phyloP scores from a whole-genome alignment of 2,329 filamentous ascomycete genomes.

The Coniochaeta sp. region DNA sequence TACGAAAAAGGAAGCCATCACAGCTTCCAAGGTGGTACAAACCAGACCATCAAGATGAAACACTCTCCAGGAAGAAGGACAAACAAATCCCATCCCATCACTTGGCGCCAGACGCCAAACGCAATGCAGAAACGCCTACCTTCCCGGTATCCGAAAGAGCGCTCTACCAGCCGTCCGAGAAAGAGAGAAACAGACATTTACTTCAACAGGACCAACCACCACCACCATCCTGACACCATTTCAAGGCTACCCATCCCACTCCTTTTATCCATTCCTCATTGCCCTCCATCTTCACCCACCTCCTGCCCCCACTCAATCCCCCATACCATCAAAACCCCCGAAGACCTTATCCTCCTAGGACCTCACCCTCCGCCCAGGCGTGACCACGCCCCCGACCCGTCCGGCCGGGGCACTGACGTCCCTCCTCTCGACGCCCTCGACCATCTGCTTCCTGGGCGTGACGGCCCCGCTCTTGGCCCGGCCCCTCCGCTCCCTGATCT shows the following conservation, averaged over 20 bases:
- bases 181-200: not conserved
- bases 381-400: not conserved
- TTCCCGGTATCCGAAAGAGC: not conserved
- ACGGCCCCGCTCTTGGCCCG: constrained; percentile 48
- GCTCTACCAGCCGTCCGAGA: not conserved
- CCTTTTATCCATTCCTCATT: not conserved
- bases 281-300: not conserved
- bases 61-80: not conserved
- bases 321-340: not conserved
- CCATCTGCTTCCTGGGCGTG: constrained; percentile 53
- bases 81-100: not conserved
- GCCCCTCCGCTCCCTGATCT: constrained; percentile 67
- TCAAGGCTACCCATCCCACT: too few relatives aligned
- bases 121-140: not conserved
- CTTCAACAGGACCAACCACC: not conserved
- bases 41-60: not conserved
- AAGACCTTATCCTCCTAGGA: not conserved
- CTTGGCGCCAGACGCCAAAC: not conserved
- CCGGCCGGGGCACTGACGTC: constrained; percentile 8
- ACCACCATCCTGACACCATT: too few relatives aligned
- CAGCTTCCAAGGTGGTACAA: not conserved
- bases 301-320: not conserved
- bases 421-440: constrained; percentile 29
- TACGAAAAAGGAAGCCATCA: not conserved
- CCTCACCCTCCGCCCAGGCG: not conserved